A percentile compares a stretch with the other conserved stretches of the same genome.
Conservation (phyloP, 192 early-diverging fungal species). For the Lobulomyces angularis region DNA sequence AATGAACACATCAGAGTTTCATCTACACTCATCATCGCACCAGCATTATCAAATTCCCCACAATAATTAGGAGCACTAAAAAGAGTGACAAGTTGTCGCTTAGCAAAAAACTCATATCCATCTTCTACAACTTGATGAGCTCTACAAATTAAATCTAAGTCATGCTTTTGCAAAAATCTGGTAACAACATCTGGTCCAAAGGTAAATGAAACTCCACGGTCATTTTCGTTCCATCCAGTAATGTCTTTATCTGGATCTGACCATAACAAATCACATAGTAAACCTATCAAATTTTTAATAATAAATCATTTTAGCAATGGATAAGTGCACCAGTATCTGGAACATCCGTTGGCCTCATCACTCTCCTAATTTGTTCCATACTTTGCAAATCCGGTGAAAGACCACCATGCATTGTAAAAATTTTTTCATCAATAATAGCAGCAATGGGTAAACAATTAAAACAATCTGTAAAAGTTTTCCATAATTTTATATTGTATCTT, state of each 20-base stretch:
- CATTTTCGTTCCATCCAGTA: constrained; percentile 91
- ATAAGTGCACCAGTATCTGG: constrained; percentile 74
- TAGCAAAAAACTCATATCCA: constrained; percentile 98
- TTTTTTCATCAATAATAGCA: constrained; percentile 96
- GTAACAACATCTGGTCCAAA: constrained; percentile 92
- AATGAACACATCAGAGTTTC: constrained; percentile 59
- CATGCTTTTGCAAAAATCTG: constrained; percentile 88
- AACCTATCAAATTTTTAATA: constrained; percentile 29
- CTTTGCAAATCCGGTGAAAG: constrained; percentile 90
- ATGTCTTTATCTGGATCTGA: constrained; percentile 96
- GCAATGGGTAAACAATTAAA: constrained; percentile 97
- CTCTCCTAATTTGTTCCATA: constrained; percentile 94
- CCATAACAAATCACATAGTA: constrained; percentile 93
- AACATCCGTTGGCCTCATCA: constrained; percentile 96
- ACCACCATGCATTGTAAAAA: constrained; percentile 97
- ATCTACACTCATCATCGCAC: constrained; percentile 60
- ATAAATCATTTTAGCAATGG: background rate
- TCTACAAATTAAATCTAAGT: constrained; percentile 93
- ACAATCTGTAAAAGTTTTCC: constrained; percentile 99
- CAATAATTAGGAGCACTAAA: constrained; percentile 97
- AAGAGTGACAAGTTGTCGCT: constrained; percentile 86
- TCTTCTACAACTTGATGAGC: constrained; percentile 98
- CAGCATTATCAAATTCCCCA: constrained; percentile 60
- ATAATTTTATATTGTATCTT: constrained; percentile 95
- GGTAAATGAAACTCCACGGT: constrained; percentile 89